Base-by-base conservation (phyloP, 106 monocot species). In the Triglochin maritima region DNA sequence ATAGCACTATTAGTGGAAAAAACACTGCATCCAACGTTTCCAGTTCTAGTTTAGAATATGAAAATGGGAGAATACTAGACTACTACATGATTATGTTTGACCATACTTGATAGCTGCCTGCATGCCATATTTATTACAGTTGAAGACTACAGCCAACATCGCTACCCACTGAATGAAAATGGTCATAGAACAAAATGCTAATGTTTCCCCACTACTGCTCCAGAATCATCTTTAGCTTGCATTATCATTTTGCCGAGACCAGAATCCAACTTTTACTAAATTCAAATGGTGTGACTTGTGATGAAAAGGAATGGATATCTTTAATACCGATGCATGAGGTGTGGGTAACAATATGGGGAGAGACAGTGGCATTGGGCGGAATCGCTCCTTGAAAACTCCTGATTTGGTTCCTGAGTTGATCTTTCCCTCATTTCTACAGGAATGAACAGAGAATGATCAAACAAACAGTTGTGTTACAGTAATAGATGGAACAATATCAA, bases 351-450 rank as follows among this genome's bases (percentile, higher is more conserved):
- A 68, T 74, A 81, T 57, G 17, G 98, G 98, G 66, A 80, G 73
- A 69, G 86, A 92, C 9, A 98, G 71, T 59, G 98, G 91, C 72
- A 89, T 77, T 56, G 98, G 88, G 14, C 98, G 83, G 57, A 86
- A 98, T 73, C 81, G 88, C 77, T 98, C 92, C 69, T 82, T 92
- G 12, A 79, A 62, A 71, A 66, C 69, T 41, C 59, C 69, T 54
- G 70, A 59, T 67, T 78, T 79, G 9, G 60, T 49, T 49, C 45
- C 58, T 65, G 78, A 79, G 76, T 7, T 79, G 16, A 70, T 69
- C 68, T 76, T 88, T 44, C 72, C 17, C 64, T 86, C 81, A 72
- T 79, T 82, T 14, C 83, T 88, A 69, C 60, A 77, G 47, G 72
- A 67, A 29, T 49, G 46, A 58, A 76, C 45, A 69, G 13, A 49